phyloP scores from a whole-genome alignment of 176 grass and related monocot species.

The Cenchrus purpureus region DNA sequence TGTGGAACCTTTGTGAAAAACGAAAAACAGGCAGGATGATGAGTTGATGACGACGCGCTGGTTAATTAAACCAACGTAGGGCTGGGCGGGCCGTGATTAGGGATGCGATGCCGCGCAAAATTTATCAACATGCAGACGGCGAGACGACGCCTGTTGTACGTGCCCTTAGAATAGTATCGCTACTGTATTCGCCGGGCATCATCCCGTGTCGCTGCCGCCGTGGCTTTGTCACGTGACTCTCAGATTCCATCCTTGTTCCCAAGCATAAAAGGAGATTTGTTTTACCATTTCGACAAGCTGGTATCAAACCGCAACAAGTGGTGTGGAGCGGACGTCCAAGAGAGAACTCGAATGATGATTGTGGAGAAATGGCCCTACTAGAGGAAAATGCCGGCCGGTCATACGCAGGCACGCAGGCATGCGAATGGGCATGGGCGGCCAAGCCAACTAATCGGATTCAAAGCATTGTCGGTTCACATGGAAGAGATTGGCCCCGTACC shows the following conservation, averaged over 20 bases:
- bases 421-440: background rate
- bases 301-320: no score
- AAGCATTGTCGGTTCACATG: background rate
- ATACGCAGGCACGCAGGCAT: background rate
- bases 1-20: no score
- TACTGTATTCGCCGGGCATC: background rate
- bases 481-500: background rate
- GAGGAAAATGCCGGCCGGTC: no score
- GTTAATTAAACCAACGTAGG: background rate
- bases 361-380: background rate
- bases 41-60: background rate
- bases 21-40: background rate
- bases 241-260: background rate
- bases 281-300: background rate
- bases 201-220: background rate
- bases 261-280: background rate
- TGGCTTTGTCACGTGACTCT: constrained; percentile 19
- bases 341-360: no score
- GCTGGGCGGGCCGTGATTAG: background rate
- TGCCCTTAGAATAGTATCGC: background rate
- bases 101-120: background rate
- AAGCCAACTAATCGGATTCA: constrained; percentile 12
- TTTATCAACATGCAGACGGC: no score
- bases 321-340: no score
- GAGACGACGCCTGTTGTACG: no score